Conservation (phyloP, 371 early-diverging fungal species). For the Syncephalastrum sp. region DNA sequence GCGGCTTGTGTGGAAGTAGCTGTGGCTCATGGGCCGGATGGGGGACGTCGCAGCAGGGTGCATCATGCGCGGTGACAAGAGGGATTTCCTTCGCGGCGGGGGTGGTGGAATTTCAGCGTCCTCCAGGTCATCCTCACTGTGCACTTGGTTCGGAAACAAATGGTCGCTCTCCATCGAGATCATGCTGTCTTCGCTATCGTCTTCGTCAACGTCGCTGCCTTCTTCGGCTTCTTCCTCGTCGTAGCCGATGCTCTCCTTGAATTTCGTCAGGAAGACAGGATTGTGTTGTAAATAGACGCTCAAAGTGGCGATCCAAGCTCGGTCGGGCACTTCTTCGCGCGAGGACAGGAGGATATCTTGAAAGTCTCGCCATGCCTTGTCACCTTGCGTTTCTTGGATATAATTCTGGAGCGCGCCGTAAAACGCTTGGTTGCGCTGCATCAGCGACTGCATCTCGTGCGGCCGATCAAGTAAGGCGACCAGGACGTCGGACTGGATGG, state of each 20-base stretch:
- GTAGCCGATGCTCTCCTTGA: constrained; percentile 47
- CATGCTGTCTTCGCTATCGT: background rate
- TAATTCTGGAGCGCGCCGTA: constrained; percentile 33
- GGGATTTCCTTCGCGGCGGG: constrained; percentile 4
- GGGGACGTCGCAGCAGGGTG: constrained; percentile 2
- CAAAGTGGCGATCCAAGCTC: constrained; percentile 37
- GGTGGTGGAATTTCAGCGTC: background rate
- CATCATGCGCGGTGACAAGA: constrained; percentile 3
- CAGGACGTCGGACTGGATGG: constrained; percentile 30
- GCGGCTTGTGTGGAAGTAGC: background rate
- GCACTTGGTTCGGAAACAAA: too few relatives aligned
- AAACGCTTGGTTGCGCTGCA: constrained; percentile 28
- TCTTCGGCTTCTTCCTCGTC: constrained; percentile 25
- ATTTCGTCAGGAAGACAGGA: constrained; percentile 43
- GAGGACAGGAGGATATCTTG: constrained; percentile 32
- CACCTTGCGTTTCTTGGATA: constrained; percentile 40
- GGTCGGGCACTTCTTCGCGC: constrained; percentile 40
- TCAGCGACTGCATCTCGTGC: constrained; percentile 33
- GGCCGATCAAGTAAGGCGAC: constrained; percentile 43
- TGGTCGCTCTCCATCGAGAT: background rate
- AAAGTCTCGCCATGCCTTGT: constrained; percentile 37
- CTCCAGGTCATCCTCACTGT: too few relatives aligned
- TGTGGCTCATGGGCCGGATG: background rate
- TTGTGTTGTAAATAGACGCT: constrained; percentile 33
- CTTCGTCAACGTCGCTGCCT: constrained; percentile 15